Evolutionary conservation across 495 filamentous ascomycete species (phyloP), one percentile per base, ranked within the genome.

Genomic region (Neohortaea acidophila): DNA sequence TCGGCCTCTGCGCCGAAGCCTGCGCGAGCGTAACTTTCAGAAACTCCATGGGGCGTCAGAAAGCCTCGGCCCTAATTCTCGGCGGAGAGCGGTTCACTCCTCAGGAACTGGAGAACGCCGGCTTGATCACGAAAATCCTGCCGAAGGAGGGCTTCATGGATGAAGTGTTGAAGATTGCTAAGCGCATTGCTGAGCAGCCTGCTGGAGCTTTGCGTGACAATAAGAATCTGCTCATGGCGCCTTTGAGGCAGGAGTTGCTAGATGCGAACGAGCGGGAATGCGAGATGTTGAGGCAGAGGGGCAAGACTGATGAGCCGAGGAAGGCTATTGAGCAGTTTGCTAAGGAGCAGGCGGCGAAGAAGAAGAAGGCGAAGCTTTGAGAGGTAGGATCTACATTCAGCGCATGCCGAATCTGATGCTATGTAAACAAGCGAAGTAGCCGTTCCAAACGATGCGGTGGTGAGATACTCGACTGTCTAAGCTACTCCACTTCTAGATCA

Each of bases 1-100:
- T 71, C 10, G 74, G 72, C 4, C 61, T 77, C 34, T 60, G 63
- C 29, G 67, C 69, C 62, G 74, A 79, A 53, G 74, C 70, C 20
- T 68, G 66, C 49, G 19, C 32, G 17, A 34, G 32, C 17, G 14
- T 20, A 4, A 34, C 32, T 4, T 34, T 34, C 32, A 21, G 11
- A 15, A 19, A 34, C 8, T 12, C 21, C 32, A 34, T 34, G 32
- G 32, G 32, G 5, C 32, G 32, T 3, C 32, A 34, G 19, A 34
- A 34, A 34, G 32, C 32, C 9, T 8, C 32, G 7, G 10, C 32
- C 13, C 17, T 34, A 4, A 34, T 34, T 20, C 32, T 34, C 13
- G 32, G 17, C 21, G 32, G 32, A 15, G 32, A 34, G 15, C 32
- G 32, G 7, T 20, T 34, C 17, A 34, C 32, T 4, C 10, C 32